A percentile compares a stretch with the other conserved stretches of the same genome.
These are phyloP conservation scores for Salix dunnii DNA, from an alignment of 345 rosid species.

Conservation along the genomic window DNA sequence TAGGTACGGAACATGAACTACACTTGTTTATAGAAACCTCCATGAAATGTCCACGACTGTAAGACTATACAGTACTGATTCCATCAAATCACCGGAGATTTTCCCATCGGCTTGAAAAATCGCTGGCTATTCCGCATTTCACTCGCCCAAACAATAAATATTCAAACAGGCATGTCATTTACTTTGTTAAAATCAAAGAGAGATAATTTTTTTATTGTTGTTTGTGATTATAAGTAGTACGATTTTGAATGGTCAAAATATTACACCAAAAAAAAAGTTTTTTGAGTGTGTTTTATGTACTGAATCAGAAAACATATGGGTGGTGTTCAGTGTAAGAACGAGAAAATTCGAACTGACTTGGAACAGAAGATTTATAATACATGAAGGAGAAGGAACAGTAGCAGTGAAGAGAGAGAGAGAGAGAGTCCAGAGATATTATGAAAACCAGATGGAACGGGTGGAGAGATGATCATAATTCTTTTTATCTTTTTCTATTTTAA, in stretches of 20 bases:
- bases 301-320: not conserved
- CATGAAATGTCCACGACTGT: slow-evolving; percentile 51
- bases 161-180: not conserved
- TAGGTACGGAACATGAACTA: slow-evolving; percentile 27
- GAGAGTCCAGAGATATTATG: not conserved
- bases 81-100: slow-evolving; percentile 24
- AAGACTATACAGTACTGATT: slow-evolving; percentile 30
- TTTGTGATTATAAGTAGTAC: not conserved
- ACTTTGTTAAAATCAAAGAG: not conserved
- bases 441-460: slow-evolving; percentile 18
- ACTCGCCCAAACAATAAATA: not conserved
- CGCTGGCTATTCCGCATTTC: slow-evolving; percentile 28
- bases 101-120: slow-evolving; percentile 22
- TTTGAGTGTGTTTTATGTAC: not conserved
- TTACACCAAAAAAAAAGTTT: not conserved
- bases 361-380: not conserved
- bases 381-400: not conserved
- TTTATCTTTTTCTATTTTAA: not conserved
- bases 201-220: too few relatives aligned
- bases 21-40: slow-evolving; percentile 42
- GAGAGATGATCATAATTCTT: not conserved
- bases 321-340: not conserved
- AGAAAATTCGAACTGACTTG: not conserved
- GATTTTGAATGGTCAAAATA: not conserved
- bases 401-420: not conserved